Base-by-base conservation (phyloP, 2,329 filamentous ascomycete genomes). In the Metarhizium brunneum region DNA sequence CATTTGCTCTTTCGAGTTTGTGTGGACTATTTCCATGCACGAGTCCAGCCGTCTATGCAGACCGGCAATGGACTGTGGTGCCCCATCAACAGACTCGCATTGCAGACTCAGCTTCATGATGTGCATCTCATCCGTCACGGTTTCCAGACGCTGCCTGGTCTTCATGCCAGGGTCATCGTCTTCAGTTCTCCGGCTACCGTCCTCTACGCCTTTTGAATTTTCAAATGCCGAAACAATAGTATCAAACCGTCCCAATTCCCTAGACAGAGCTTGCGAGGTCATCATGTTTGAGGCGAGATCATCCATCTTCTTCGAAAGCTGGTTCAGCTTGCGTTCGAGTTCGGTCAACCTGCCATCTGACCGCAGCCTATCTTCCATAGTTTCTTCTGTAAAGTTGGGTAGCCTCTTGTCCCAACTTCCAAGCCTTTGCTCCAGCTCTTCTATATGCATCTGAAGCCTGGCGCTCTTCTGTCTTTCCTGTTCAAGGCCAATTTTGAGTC, bases 401-500 rank as follows among this genome's bases (percentile, higher is more conserved):
- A 56, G 54, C 14, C 29, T 40, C 38, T 51, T 32, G 36, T 35
- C 29, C 55, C 42, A 56, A 13, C 40, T 60, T 10, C 32, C 61
- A 14, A 58, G 32, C 18, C 38, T 58, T 14, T 54, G 35, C 14
- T 54, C 54, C 47, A 62, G 42, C 2, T 67, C 59, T 8, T 67
- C 62, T 7, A 66, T 54, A 35, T 62, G 63, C 8, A 57, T 56
- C 45, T 66, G 63, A 6, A 73, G 59, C 8, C 43, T 54, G 6
- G 61, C 57, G 35, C 50, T 58, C 43, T 53, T 52, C 18, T 50
- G 36, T 20, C 47, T 55, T 47, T 62, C 55, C 2, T 11, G 16
- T 3, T 42, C 32, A 13, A 60, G 47, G 4, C 57, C 52, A 40
- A 40, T 30, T 35, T 53, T 40, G 18, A 61, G 43, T 25, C 52